Evolutionary conservation across 2,329 filamentous ascomycete genomes (phyloP), one percentile per base, ranked within the genome.

Genomic region (Incumbomyces lentus): DNA sequence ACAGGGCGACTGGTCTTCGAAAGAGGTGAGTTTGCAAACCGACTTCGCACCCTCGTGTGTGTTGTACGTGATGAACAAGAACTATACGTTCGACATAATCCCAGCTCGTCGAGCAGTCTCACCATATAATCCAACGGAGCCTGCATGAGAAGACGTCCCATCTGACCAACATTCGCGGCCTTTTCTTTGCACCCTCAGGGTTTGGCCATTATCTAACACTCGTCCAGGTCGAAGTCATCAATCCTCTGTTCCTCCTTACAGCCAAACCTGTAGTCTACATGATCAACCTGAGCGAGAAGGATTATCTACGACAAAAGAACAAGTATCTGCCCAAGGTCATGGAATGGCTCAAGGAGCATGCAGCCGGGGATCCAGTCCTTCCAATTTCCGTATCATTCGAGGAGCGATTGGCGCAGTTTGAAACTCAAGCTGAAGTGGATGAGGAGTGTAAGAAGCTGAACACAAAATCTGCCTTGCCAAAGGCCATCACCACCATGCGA

Each of bases 231-330:
- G 92, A 98, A 70, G 81, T 88, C 58, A 96, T 98, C 71, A 98
- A 98, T 74, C 86, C 89, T 60, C 79, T 98, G 19, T 85, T 95
- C 72, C 82, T 98, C 49, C 79, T 98, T 50, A 88, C 88, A 32
- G 92, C 93, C 55, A 98, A 98, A 73, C 90, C 92, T 2, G 89
- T 95, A 48, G 90, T 98, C 57, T 96, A 87, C 72, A 77, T 98
- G 36, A 86, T 96, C 72, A 98, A 98, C 73, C 73, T 98, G 52
- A 95, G 87, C 53, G 93, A 98, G 73, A 89, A 81, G 69, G 92
- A 98, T 69, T 98, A 89, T 68, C 82, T 95, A 62, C 84, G 92
- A 62, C 92, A 96, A 74, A 98, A 96, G 84, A 98, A 98, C 79
- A 98, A 98, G 81, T 81, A 98, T 71, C 79, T 98, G 47, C 79